Base-by-base conservation (phyloP, 2,329 filamentous ascomycete genomes). In the Zymoseptoria ardabiliae region DNA sequence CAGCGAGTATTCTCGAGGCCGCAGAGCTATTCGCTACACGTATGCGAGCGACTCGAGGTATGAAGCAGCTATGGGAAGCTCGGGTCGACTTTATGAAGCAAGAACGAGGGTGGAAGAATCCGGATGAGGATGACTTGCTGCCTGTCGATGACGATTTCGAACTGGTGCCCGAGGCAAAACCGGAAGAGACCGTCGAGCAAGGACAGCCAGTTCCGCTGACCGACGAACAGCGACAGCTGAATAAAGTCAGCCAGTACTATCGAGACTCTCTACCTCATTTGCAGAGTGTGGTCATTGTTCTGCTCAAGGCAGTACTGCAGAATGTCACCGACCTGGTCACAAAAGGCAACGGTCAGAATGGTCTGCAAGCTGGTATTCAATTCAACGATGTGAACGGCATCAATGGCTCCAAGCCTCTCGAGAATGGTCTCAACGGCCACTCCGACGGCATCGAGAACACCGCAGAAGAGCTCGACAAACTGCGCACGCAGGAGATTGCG, bases 41-140 rank as follows among this genome's bases (percentile, higher is more conserved):
- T 55, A 94, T 97, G 73, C 85, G 93, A 66, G 96, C 96, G 82
- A 96, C 91, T 0, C 82, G 94, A 61, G 90, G 90, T 4, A 93
- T 95, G 76, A 85, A 90, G 58, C 94, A 99, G 75, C 79, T 99
- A 13, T 99, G 94, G 93, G 89, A 96, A 66, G 92, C 96, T 72
- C 85, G 94, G 53, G 92, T 97, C 68, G 85, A 85, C 25, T 99
- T 95, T 66, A 86, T 97, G 77, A 93, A 89, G 70, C 95, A 90
- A 66, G 93, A 97, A 68, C 83, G 94, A 57, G 94, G 94, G 9
- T 99, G 91, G 90, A 85, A 88, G 60, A 74, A 79, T 55, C 73
- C 76, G n/a, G 60, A 78, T 20, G 74, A 74, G 30, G 67, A 65
- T 23, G 59, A 63, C 6, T 50, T 57, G n/a, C 59, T 59, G 20